A percentile compares a stretch with the other conserved stretches of the same genome.
These are phyloP conservation scores for Lophiostoma macrostomum DNA, from an alignment of 495 filamentous ascomycete species.

Conservation along the genomic window DNA sequence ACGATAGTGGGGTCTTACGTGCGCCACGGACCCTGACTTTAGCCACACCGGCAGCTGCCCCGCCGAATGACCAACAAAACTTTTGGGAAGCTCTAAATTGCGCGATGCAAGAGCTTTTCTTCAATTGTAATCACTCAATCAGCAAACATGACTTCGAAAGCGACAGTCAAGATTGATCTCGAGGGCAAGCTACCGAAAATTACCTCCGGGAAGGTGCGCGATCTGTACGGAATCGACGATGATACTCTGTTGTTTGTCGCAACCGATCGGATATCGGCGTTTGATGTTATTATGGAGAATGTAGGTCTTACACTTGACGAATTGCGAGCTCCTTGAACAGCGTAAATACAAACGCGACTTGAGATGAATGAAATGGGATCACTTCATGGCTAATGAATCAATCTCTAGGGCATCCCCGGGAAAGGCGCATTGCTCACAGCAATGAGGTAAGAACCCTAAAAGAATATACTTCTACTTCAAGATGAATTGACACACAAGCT, in stretches of 20 bases:
- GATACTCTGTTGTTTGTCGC: slow-evolving; percentile 82
- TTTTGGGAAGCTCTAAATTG: too few species aligned
- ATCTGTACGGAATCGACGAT: slow-evolving; percentile 73
- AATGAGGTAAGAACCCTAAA: slow-evolving; percentile 47
- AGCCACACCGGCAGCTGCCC: too few species aligned
- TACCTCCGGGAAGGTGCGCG: slow-evolving; percentile 74
- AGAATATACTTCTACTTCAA: not conserved
- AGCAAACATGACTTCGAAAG: slow-evolving; percentile 43
- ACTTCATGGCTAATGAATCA: not conserved
- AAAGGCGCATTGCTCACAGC: slow-evolving; percentile 80
- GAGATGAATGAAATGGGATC: too few species aligned
- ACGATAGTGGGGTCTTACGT: too few species aligned
- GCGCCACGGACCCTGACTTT: too few species aligned
- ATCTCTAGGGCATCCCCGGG: slow-evolving; percentile 65
- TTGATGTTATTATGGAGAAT: slow-evolving; percentile 89
- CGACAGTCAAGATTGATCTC: slow-evolving; percentile 53
- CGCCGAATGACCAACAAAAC: too few species aligned
- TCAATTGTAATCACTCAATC: not conserved
- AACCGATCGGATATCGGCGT: slow-evolving; percentile 90
- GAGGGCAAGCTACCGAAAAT: slow-evolving; percentile 54
- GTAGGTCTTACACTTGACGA: too few species aligned
- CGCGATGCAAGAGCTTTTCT: too few species aligned
- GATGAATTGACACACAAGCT: not conserved
- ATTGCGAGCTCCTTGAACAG: too few species aligned
- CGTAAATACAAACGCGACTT: too few species aligned